Percentiles rank a stretch among this genome's conserved stretches.
Conservation (phyloP, 805 yeast species). For the Candida nanaspora region DNA sequence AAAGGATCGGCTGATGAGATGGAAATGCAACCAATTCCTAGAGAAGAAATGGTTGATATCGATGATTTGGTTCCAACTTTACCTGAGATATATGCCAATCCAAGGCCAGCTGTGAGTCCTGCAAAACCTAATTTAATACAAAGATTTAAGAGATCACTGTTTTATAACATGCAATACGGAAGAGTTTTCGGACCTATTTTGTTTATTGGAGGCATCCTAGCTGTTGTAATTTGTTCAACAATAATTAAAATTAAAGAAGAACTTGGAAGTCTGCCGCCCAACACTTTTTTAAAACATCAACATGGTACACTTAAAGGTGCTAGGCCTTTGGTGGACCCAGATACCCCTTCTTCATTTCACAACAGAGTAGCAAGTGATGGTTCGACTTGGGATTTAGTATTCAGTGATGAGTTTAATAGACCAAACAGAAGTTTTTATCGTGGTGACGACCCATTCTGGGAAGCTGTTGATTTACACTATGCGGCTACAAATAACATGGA, state of each 20-base stretch:
- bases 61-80: neutral
- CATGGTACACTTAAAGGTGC: neutral
- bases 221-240: neutral
- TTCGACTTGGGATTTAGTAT: conserved; percentile 65
- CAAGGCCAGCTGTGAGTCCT: neutral
- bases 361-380: conserved; percentile 55
- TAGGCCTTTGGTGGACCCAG: conserved; percentile 52
- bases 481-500: conserved; percentile 86
- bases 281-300: neutral
- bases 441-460: conserved; percentile 90
- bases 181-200: neutral
- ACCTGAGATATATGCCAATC: neutral
- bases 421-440: conserved; percentile 87
- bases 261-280: too few relatives aligned
- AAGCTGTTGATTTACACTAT: conserved; percentile 76
- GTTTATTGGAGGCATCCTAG: neutral
- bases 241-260: neutral
- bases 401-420: conserved; percentile 84
- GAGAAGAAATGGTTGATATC: neutral
- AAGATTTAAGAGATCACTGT: neutral
- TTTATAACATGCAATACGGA: neutral
- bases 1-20: neutral
- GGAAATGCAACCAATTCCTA: neutral
- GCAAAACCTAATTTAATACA: neutral
- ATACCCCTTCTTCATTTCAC: conserved; percentile 47